phyloP scores from a whole-genome alignment of 768 basidiomycete species.

The Lactarius indigo region DNA sequence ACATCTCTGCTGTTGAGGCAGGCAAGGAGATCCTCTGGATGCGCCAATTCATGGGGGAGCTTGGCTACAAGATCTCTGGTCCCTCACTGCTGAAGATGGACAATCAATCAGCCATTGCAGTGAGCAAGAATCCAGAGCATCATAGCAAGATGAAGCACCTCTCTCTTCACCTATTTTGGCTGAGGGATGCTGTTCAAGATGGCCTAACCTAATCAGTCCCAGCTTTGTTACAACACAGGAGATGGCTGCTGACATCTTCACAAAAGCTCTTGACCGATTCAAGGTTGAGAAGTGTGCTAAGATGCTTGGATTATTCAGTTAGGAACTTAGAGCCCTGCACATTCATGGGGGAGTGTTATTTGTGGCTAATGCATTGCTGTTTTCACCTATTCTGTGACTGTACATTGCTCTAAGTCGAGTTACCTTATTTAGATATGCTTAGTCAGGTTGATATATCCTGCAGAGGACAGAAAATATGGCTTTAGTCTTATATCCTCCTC shows the following conservation, averaged over 20 bases:
- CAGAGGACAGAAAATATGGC: too few relatives aligned
- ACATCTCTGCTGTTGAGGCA: not conserved
- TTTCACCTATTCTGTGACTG: too few relatives aligned
- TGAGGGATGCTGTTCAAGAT: not conserved
- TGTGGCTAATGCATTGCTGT: too few relatives aligned
- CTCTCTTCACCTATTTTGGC: not conserved
- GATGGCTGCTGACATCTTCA: not conserved
- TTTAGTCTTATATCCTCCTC: too few relatives aligned
- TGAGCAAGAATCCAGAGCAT: not conserved
- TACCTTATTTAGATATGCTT: too few relatives aligned
- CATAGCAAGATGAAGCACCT: not conserved
- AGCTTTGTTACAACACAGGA: not conserved
- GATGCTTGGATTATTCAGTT: too few relatives aligned
- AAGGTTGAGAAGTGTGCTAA: not conserved
- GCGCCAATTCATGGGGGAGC: not conserved
- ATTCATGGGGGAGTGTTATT: too few relatives aligned
- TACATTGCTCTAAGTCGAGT: too few relatives aligned
- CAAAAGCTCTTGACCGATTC: not conserved
- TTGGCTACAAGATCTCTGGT: not conserved
- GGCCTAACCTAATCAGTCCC: not conserved
- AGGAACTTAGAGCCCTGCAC: too few relatives aligned
- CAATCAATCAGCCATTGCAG: not conserved
- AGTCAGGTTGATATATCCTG: too few relatives aligned
- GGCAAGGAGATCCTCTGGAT: not conserved
- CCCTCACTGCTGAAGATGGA: not conserved